Conservation (phyloP, 208 protist genomes). For the Jaenimonas drosophilae region DNA sequence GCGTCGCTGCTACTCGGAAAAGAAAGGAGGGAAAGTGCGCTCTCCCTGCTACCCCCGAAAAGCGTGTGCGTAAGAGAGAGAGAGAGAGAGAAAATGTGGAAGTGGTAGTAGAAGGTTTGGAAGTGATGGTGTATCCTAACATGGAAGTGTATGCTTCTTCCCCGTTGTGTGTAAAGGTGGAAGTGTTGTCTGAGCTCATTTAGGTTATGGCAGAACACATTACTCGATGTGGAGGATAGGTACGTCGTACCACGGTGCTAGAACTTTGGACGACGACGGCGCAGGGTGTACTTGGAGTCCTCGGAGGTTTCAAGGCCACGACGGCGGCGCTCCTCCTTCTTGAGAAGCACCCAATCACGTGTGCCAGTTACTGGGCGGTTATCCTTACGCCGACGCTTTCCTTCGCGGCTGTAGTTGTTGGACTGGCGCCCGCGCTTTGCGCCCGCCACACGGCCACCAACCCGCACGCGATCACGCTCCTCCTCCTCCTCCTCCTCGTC, state of each 20-base stretch:
- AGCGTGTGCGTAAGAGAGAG: neutral
- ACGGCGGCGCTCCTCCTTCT: conserved; percentile 90
- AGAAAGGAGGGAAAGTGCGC: too few species aligned
- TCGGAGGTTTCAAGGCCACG: conserved; percentile 85
- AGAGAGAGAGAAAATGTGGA: conserved; percentile 10
- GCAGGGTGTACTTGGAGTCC: conserved; percentile 96
- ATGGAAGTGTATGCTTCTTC: too few species aligned
- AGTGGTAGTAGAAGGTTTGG: too few species aligned
- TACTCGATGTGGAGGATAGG: too few species aligned
- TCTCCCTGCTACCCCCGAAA: too few species aligned
- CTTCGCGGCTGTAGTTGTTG: conserved; percentile 7
- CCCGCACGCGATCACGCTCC: conserved; percentile 21
- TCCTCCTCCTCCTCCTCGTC: conserved; percentile 8
- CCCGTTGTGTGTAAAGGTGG: too few species aligned
- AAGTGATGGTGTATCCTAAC: too few species aligned
- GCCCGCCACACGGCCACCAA: conserved; percentile 22
- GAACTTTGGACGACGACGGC: conserved; percentile 84
- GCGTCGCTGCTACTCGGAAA: too few species aligned
- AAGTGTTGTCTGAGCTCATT: too few species aligned
- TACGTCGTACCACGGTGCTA: too few species aligned
- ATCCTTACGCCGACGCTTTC: conserved; percentile 48
- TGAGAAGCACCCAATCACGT: conserved; percentile 93
- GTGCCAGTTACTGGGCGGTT: conserved; percentile 65
- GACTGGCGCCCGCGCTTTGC: neutral
- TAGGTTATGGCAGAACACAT: too few species aligned